A percentile compares a stretch with the other conserved stretches of the same genome.
Evolutionary conservation across 2,329 filamentous ascomycete genomes (phyloP).

Genomic region (Aspergillus sp.): DNA sequence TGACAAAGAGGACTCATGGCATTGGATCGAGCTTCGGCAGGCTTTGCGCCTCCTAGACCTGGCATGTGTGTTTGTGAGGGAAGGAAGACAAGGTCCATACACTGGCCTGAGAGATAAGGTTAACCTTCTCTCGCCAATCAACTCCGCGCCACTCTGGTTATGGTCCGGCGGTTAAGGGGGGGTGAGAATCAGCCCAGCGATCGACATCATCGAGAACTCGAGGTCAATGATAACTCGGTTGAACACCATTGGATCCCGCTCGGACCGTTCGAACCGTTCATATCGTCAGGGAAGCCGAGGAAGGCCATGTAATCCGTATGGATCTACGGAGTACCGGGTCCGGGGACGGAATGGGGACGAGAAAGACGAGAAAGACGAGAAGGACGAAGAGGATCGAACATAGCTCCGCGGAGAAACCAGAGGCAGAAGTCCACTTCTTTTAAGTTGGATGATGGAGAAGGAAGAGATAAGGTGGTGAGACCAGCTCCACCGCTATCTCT

Average conservation of each 20-base stretch:
- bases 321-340: neutral
- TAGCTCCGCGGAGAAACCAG: conserved; percentile 11
- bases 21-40: neutral
- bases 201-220: neutral
- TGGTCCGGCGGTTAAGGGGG: neutral
- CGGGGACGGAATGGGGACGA: neutral
- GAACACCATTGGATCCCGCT: conserved; percentile 21
- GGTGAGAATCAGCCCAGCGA: neutral
- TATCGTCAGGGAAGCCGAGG: neutral
- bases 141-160: conserved; percentile 2
- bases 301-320: neutral
- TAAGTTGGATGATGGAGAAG: conserved; percentile 3
- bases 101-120: conserved; percentile 1
- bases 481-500: neutral
- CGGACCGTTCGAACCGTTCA: neutral
- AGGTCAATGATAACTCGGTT: conserved; percentile 23
- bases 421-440: conserved; percentile 4
- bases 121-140: neutral
- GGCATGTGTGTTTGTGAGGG: neutral
- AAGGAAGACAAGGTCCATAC: neutral
- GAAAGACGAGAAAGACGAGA: neutral
- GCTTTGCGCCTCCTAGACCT: neutral
- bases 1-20: neutral
- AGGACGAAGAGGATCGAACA: neutral
- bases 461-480: neutral